These are phyloP conservation scores for Chlamydomonas sphaeroides DNA, from an alignment of 139 green algal genomes.

Conservation along the genomic window DNA sequence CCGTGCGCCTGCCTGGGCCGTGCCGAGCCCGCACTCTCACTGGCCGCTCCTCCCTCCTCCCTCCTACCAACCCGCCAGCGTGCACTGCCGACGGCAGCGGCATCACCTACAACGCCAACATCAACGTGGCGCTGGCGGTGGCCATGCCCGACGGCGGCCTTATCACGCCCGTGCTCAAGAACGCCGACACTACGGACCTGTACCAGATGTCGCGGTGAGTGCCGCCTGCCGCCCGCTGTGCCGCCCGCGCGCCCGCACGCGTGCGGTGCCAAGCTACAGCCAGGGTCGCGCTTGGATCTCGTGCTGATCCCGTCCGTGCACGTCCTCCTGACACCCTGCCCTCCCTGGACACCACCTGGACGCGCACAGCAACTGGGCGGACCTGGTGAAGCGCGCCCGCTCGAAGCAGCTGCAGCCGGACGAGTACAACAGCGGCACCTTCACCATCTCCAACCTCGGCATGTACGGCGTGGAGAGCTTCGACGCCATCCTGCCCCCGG, in stretches of 20 bases:
- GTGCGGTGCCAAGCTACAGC: no score
- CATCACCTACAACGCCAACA: conserved; percentile 92
- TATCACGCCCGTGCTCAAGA: conserved; percentile 97
- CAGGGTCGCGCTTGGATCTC: no score
- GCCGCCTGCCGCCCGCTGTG: no score
- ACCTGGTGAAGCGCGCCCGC: conserved; percentile 93
- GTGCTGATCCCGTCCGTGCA: no score
- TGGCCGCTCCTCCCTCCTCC: neutral
- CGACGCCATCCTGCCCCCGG: conserved; percentile 95
- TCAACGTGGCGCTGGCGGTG: conserved; percentile 96
- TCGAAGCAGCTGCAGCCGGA: conserved; percentile 90
- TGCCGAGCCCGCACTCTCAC: neutral
- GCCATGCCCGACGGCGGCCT: conserved; percentile 96
- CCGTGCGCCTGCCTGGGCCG: no score
- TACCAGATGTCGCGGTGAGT: conserved; percentile 87
- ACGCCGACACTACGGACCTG: conserved; percentile 94
- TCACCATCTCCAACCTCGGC: conserved; percentile 99
- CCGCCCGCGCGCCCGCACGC: no score
- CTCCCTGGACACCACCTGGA: neutral
- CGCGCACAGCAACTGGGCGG: conserved; percentile 62
- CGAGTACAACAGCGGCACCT: conserved; percentile 92
- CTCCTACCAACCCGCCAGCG: conserved; percentile 47
- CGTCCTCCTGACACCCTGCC: no score
- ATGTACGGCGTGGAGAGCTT: conserved; percentile 98
- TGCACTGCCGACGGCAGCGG: conserved; percentile 87